These are phyloP conservation scores for Torulaspora quercuum DNA, from an alignment of 805 yeast species.

Conservation along the genomic window DNA sequence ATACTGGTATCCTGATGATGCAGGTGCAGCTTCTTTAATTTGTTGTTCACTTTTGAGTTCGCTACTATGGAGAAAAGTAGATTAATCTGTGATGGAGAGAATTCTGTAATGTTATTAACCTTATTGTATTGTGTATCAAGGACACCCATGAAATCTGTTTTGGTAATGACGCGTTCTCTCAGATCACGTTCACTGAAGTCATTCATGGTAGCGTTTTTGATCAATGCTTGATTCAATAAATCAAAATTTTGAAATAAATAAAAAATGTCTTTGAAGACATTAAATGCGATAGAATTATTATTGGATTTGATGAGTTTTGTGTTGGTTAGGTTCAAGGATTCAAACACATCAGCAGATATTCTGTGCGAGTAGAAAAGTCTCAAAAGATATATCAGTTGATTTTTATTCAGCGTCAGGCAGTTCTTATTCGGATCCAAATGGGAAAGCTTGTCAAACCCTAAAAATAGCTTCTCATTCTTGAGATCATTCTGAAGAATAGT, in stretches of 20 bases:
- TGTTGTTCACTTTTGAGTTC: slow-evolving; percentile 34
- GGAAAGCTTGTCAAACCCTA: slow-evolving; percentile 34
- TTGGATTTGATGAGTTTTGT: slow-evolving; percentile 28
- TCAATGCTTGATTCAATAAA: slow-evolving; percentile 38
- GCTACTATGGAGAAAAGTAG: slow-evolving; percentile 38
- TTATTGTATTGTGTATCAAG: slow-evolving; percentile 40
- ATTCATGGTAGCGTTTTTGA: slow-evolving; percentile 35
- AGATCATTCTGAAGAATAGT: slow-evolving; percentile 43
- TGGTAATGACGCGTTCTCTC: slow-evolving; percentile 36
- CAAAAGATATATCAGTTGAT: slow-evolving; percentile 37
- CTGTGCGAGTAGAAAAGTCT: slow-evolving; percentile 39
- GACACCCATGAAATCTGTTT: slow-evolving; percentile 36
- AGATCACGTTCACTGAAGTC: slow-evolving; percentile 30
- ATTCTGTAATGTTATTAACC: slow-evolving; percentile 40
- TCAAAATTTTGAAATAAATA: slow-evolving; percentile 42
- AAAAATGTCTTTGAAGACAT: slow-evolving; percentile 40
- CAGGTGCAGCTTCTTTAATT: slow-evolving; percentile 17
- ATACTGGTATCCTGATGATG: slow-evolving; percentile 31
- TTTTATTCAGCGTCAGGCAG: slow-evolving; percentile 35
- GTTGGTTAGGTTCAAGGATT: slow-evolving; percentile 35
- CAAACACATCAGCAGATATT: slow-evolving; percentile 37
- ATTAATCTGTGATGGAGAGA: slow-evolving; percentile 43
- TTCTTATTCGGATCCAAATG: slow-evolving; percentile 32
- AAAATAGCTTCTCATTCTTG: slow-evolving; percentile 36
- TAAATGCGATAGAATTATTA: slow-evolving; percentile 36